Evolutionary conservation across 768 basidiomycete species (phyloP), one percentile per base, ranked within the genome.

Genomic region (Suillus bovinus): DNA sequence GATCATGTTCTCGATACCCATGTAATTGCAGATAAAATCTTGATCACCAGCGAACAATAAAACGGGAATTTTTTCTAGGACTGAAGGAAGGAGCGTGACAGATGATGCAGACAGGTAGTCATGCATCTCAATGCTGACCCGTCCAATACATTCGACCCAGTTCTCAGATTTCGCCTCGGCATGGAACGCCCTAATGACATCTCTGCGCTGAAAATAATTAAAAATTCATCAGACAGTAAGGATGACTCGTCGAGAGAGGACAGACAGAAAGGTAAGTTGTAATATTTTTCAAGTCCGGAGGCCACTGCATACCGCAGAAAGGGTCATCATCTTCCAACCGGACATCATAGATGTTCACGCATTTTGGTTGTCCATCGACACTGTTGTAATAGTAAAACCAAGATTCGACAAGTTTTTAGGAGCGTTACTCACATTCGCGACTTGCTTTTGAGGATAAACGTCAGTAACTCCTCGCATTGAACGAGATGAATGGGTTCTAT

Each of bases 291-390:
- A 99, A 86, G 69, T 95, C 93, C 38, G 89, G 88, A 8, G 96
- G 96, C 96, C 96, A 99, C 76, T 95, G 96, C 94, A 96, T 92
- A 3, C 96, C 97, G 74, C 97, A 99, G 1, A 86, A 89, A 20
- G 97, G 97, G 39, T 72, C 78, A 14, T 83, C 82, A 71, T 99
- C 97, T 60, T 91, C 87, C n/a, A 90, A 78, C 29, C 97, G 90
- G 16, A 98, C 85, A 70, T 99, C 97, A 68, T 99, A 99, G 42
- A 98, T 86, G 72, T 99, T 99, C 64, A 96, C 78, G 72, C 97
- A 99, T 77, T 87, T 88, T 31, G 82, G 76, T 65, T 81, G 78
- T 13, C 87, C 91, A 58, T 93, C 81, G 46, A 87, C 79, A 41
- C 92, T 94, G 67, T 29, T 24, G n/a, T 34, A 33, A 63, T 17